Percentiles rank a stretch among this genome's conserved stretches.
Conservation (phyloP, 768 basidiomycete species). For the Kwoniella newhampshirensis region DNA sequence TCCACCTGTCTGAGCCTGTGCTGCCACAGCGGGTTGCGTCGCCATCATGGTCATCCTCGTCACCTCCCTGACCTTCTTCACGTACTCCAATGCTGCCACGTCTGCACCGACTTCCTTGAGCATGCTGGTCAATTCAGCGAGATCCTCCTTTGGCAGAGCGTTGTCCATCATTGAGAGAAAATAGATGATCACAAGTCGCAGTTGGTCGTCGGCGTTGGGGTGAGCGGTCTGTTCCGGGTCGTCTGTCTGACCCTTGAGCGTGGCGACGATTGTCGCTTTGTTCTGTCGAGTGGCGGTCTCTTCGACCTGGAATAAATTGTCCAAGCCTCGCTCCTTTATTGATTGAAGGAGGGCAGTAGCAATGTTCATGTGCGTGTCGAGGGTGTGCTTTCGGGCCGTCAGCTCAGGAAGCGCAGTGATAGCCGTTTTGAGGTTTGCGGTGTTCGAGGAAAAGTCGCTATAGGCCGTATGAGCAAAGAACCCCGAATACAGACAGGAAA, state of each 20-base stretch:
- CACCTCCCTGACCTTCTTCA: slow-evolving; percentile 83
- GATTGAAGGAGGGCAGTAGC: slow-evolving; percentile 91
- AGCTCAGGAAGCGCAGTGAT: slow-evolving; percentile 95
- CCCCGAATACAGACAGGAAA: not conserved
- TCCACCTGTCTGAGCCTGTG: slow-evolving; percentile 64
- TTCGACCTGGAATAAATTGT: slow-evolving; percentile 96
- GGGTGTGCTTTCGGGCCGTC: slow-evolving; percentile 90
- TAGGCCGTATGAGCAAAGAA: not conserved
- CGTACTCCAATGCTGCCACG: slow-evolving; percentile 76
- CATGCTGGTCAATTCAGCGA: slow-evolving; percentile 81
- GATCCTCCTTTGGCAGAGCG: slow-evolving; percentile 79
- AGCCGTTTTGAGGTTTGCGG: slow-evolving; percentile 90
- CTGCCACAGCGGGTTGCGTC: slow-evolving; percentile 58
- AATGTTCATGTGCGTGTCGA: slow-evolving; percentile 99
- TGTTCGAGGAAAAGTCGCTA: slow-evolving; percentile 89
- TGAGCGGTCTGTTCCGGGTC: slow-evolving; percentile 63
- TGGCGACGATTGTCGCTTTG: slow-evolving; percentile 76
- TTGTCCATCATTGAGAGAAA: slow-evolving; percentile 85
- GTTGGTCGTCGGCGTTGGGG: slow-evolving; percentile 76
- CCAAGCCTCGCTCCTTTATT: slow-evolving; percentile 89
- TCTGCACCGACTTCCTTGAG: slow-evolving; percentile 79
- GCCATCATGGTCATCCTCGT: slow-evolving; percentile 81
- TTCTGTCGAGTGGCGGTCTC: slow-evolving; percentile 87
- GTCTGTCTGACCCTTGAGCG: slow-evolving; percentile 63
- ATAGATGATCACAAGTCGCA: slow-evolving; percentile 91